phyloP scores from a whole-genome alignment of 768 basidiomycete genomes.

The Daedaleopsis sinensis region DNA sequence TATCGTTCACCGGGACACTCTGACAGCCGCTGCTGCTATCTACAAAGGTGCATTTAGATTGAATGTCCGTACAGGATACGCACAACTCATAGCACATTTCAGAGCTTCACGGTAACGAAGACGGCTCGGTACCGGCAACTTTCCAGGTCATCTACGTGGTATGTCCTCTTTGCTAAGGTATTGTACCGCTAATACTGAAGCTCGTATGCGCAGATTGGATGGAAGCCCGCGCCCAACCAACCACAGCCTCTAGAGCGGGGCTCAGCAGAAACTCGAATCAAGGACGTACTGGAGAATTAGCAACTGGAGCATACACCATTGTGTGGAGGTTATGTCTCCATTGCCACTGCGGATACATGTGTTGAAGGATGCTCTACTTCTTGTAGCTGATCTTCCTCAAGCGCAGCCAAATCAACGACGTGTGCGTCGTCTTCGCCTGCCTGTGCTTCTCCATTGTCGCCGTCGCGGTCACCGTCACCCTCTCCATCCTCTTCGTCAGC shows the following conservation, averaged over 20 bases:
- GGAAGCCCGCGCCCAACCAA: conserved; percentile 75
- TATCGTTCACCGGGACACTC: conserved; percentile 78
- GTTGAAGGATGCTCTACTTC: background rate
- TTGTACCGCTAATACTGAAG: too few species aligned
- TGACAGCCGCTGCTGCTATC: conserved; percentile 89
- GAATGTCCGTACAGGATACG: background rate
- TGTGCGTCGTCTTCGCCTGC: too few species aligned
- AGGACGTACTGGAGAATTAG: conserved; percentile 50
- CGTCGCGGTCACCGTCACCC: conserved; percentile 22
- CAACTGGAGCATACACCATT: background rate
- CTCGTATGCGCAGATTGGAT: conserved; percentile 73
- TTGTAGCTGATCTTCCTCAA: conserved; percentile 6
- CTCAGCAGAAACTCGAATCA: conserved; percentile 59
- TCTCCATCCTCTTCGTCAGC: conserved; percentile 21
- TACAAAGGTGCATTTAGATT: conserved; percentile 77
- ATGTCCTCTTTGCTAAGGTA: too few species aligned
- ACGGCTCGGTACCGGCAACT: conserved; percentile 88
- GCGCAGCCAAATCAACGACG: conserved; percentile 18
- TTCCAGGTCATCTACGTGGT: conserved; percentile 97
- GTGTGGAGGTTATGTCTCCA: too few species aligned
- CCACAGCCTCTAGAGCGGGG: conserved; percentile 69
- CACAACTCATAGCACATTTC: background rate
- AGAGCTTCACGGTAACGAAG: conserved; percentile 86
- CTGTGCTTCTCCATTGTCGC: too few species aligned
- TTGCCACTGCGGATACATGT: too few species aligned